phyloP scores from a whole-genome alignment of 2,329 filamentous ascomycete genomes.

The Apiospora kogelbergensis region DNA sequence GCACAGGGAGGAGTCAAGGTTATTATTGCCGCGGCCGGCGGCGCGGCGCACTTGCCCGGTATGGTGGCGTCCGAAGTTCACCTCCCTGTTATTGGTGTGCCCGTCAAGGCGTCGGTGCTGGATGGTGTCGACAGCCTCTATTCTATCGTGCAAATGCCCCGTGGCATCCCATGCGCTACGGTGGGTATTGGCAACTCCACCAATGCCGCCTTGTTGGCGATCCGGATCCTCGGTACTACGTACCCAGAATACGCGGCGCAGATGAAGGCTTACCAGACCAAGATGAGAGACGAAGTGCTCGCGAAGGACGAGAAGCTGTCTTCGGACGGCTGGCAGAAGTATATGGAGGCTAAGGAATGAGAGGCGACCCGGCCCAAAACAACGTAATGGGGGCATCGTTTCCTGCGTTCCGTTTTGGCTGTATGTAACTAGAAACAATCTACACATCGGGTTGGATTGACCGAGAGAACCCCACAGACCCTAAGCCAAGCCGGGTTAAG shows the following conservation, averaged over 20 bases:
- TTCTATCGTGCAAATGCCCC: constrained; percentile 77
- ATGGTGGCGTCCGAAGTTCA: constrained; percentile 72
- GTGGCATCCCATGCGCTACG: constrained; percentile 71
- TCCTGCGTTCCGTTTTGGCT: background rate
- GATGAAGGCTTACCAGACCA: constrained; percentile 60
- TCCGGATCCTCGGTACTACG: constrained; percentile 62
- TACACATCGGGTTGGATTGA: background rate
- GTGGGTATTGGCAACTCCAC: constrained; percentile 80
- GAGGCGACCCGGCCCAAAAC: background rate
- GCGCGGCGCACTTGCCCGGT: constrained; percentile 72
- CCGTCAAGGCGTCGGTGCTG: constrained; percentile 70
- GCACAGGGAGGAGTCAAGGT: constrained; percentile 67
- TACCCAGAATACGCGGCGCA: constrained; percentile 56
- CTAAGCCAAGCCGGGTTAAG: background rate
- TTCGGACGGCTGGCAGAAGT: constrained; percentile 56
- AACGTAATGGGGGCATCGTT: background rate
- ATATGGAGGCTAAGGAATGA: constrained; percentile 38
- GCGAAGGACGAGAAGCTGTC: constrained; percentile 59
- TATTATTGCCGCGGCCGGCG: constrained; percentile 74
- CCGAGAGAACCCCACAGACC: background rate
- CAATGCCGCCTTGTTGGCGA: constrained; percentile 72
- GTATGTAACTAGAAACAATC: background rate
- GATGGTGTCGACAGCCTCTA: constrained; percentile 71
- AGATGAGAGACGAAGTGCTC: constrained; percentile 63
- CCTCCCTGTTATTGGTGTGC: constrained; percentile 75